A percentile compares a stretch with the other conserved stretches of the same genome.
Conservation (phyloP, 441 rosid species). For the Eutrema salsugineum region DNA sequence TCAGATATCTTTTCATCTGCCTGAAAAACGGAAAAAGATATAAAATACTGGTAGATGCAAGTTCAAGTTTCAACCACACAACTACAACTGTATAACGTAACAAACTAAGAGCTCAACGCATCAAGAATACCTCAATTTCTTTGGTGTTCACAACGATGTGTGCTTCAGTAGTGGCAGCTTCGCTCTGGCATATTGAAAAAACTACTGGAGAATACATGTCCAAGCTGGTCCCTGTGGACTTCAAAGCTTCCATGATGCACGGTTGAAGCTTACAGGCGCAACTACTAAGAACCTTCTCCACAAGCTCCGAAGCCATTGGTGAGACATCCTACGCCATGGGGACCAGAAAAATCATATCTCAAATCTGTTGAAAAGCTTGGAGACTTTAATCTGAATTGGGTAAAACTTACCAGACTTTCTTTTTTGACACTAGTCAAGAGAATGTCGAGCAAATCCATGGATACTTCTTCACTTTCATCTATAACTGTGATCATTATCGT, state of each 20-base stretch:
- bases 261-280: slow-evolving; percentile 62
- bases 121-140: slow-evolving; percentile 43
- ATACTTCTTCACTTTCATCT: slow-evolving; percentile 65
- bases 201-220: slow-evolving; percentile 60
- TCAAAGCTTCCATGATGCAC: slow-evolving; percentile 51
- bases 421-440: slow-evolving; percentile 62
- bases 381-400: not conserved
- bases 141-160: slow-evolving; percentile 27
- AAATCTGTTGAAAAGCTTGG: not conserved
- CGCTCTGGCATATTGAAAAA: slow-evolving; percentile 43
- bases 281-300: slow-evolving; percentile 50
- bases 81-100: not conserved
- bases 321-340: slow-evolving; percentile 21
- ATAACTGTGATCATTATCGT: slow-evolving; percentile 59
- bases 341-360: not conserved
- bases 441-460: slow-evolving; percentile 52
- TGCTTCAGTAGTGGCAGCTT: slow-evolving; percentile 16
- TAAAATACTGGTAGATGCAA: not conserved
- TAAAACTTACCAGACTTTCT: slow-evolving; percentile 46
- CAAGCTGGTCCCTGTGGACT: slow-evolving; percentile 39
- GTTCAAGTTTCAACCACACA: not conserved
- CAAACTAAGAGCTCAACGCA: slow-evolving; percentile 7
- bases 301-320: slow-evolving; percentile 50
- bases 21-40: slow-evolving; percentile 1
- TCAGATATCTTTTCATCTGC: slow-evolving; percentile 7